Percentiles rank a stretch among this genome's conserved stretches.
phyloP scores from a whole-genome alignment of 495 filamentous ascomycete genomes.

The Xylaria grammica region DNA sequence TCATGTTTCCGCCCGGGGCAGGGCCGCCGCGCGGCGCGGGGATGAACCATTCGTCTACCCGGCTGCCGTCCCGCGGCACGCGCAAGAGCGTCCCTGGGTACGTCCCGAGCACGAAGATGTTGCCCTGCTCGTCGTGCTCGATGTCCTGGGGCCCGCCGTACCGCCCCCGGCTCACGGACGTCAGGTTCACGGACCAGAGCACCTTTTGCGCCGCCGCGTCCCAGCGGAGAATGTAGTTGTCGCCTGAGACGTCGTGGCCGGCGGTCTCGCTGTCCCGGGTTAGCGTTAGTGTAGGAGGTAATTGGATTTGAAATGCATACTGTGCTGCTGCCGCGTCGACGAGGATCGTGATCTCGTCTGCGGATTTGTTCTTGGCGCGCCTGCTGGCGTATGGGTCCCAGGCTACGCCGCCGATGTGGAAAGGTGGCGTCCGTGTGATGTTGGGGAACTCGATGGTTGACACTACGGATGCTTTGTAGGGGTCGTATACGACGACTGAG shows the following conservation, averaged over 20 bases:
- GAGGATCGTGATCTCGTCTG: slow-evolving; percentile 37
- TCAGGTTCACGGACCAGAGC: slow-evolving; percentile 40
- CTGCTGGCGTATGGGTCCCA: slow-evolving; percentile 35
- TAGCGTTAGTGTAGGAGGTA: neutral
- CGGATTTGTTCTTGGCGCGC: neutral
- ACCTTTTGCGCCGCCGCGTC: slow-evolving; percentile 18
- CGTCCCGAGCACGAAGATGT: slow-evolving; percentile 43
- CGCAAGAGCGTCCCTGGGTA: slow-evolving; percentile 39
- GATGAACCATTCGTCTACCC: slow-evolving; percentile 36
- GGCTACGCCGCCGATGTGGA: slow-evolving; percentile 40
- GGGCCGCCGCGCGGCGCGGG: neutral
- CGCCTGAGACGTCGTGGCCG: slow-evolving; percentile 35
- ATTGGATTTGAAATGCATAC: neutral
- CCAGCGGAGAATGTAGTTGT: slow-evolving; percentile 37
- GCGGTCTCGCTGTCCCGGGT: slow-evolving; percentile 28
- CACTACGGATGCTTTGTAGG: slow-evolving; percentile 35
- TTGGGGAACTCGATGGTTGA: slow-evolving; percentile 35
- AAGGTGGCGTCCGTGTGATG: slow-evolving; percentile 32
- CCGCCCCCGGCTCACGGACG: slow-evolving; percentile 24
- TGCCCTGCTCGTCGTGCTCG: slow-evolving; percentile 36
- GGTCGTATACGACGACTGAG: slow-evolving; percentile 39
- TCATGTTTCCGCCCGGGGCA: slow-evolving; percentile 1
- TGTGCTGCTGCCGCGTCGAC: slow-evolving; percentile 31
- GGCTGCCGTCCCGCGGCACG: slow-evolving; percentile 31
- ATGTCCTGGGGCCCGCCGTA: slow-evolving; percentile 44